Evolutionary conservation across 495 filamentous ascomycete genomes (phyloP), one percentile per base, ranked within the genome.

Genomic region (Lineolata rhizophorae): DNA sequence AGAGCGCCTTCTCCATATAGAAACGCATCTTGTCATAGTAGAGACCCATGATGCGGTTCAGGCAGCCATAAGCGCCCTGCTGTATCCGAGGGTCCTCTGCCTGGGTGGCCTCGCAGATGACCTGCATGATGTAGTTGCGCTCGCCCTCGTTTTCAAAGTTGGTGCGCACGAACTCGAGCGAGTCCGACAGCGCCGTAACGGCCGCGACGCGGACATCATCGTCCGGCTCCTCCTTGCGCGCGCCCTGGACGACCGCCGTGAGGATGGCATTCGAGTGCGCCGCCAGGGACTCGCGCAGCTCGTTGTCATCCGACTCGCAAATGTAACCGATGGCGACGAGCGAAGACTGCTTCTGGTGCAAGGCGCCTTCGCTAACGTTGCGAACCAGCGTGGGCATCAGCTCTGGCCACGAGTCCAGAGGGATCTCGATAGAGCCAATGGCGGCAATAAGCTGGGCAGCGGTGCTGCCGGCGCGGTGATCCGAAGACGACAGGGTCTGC

Each of bases 1-100:
- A 97, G 22, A 97, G 62, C 28, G 87, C 87, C 66, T 94, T 95
- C 66, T 97, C 90, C 87, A 97, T 97, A 61, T 97, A 97, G 59
- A 91, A 95, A 45, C 82, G 69, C 87, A 97, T 97, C 60, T 92
- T 84, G 45, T 95, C 87, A 51, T 97, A 97, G 59, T 97, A 95
- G 24, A 92, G 62, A 36, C 64, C 77, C 87, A 97, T 97, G 51
- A 97, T 92, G 46, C 84, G 70, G 67, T 95, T 95, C 46, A 97
- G 54, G 49, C 90, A 97, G 35, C 85, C 87, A 47, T 91, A 97
- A 10, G 90, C 80, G 36, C 79, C 83, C 42, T 90, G 79, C 49
- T 94, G 84, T 56, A 95, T 84, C 45, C 82, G 70, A 34, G 64
- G 64, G 54, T 97, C 85, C 2, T 69, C 55, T 37, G 81, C 79